Base-by-base conservation (phyloP, 2,329 filamentous ascomycete genomes). In the Colletotrichum sublineola region DNA sequence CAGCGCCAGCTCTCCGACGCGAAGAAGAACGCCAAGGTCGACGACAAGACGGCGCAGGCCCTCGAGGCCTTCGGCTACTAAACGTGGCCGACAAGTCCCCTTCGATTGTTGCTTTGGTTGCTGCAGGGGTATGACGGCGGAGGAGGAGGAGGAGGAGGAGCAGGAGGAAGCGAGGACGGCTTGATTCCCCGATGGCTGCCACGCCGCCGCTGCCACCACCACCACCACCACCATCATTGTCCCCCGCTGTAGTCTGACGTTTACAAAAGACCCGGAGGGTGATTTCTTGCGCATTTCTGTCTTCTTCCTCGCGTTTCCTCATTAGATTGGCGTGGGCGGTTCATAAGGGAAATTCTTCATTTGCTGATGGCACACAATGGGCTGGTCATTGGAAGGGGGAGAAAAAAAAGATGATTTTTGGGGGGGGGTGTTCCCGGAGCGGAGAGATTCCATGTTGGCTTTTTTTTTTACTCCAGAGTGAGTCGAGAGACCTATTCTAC, bases 61-160 rank as follows among this genome's bases (percentile, higher is more conserved):
- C 93, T 98, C 84, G 93, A 93, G 87, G 88, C 92, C 82, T 94
- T 90, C 87, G 96, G 95, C 85, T 97, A 97, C 92, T 98, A 97
- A 85, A 77, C 71, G 61, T 75, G 44, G 73, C 71, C 74, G 63
- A 64, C 62, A 64, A 64, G 38, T 64, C 62, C 50, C 60, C 71
- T 67, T 63, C 68, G 67, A 67, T 61, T 67, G 63, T 58, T 15
- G 31, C 33, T 38, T 15, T 44, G 60, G 60, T 42, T 38, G 36
- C 50, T 31, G 38, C 44, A n/a, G 58, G 66, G 50, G 33, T 40
- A 61, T 42, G 53, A 20, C 48, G 69, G 53, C 55, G 66, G 66
- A 63, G 66, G 55, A 57, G 40, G 44, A 46, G 40, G 5, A 42
- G 40, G n/a, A 24, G 24, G 24, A 24, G 42, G 18, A 44, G 42